A percentile compares a stretch with the other conserved stretches of the same genome.
phyloP scores from a whole-genome alignment of 257 asterid genomes.

The Solanum phureja region DNA sequence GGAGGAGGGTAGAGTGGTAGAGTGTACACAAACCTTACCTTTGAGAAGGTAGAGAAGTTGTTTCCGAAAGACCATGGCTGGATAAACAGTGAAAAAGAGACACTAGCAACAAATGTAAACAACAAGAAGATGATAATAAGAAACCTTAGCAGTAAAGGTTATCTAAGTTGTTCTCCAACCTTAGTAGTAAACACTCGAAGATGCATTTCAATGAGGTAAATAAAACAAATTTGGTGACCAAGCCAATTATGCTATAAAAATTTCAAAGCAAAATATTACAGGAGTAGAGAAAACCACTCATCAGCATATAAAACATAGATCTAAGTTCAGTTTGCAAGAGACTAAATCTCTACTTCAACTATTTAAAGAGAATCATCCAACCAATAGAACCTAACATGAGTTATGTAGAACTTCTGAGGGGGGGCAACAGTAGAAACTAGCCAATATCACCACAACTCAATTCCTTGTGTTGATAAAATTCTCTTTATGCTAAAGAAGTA shows the following conservation, averaged over 20 bases:
- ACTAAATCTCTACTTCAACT: too few species aligned
- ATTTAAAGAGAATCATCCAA: neutral
- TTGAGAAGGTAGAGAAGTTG: neutral
- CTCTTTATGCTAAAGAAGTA: neutral
- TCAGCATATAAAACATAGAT: neutral
- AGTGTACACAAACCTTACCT: neutral
- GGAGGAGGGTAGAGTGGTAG: neutral
- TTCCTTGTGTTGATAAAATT: neutral
- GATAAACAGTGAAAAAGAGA: neutral
- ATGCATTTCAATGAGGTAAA: neutral
- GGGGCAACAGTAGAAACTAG: too few species aligned
- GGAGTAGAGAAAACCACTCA: neutral
- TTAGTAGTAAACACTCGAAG: neutral
- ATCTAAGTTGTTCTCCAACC: neutral
- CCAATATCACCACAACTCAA: neutral
- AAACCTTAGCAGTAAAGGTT: neutral
- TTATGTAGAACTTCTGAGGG: neutral
- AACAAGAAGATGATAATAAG: neutral
- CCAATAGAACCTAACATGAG: neutral
- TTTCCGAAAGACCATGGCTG: neutral
- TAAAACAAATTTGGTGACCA: neutral
- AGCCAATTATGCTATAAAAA: neutral
- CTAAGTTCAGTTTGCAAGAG: neutral
- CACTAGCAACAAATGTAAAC: neutral
- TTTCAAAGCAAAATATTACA: neutral